Base-by-base conservation (phyloP, 768 basidiomycete genomes). In the Tricholoma sp. region DNA sequence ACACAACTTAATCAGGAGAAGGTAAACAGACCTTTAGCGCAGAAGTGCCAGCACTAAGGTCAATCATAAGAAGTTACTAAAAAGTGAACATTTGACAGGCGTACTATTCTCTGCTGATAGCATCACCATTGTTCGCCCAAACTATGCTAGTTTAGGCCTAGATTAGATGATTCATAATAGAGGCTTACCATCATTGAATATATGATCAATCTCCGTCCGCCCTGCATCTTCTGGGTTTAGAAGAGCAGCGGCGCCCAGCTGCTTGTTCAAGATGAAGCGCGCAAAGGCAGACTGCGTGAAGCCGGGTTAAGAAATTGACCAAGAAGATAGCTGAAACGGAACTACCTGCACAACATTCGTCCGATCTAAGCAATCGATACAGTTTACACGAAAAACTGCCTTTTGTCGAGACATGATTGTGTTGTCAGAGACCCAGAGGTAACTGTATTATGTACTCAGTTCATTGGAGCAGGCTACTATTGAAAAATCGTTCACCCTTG, bases 51-150 rank as follows among this genome's bases (percentile, higher is more conserved):
- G 97, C 91, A 65, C 91, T 94, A 60, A 34, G 24, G 24, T 31
- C 33, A 29, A 1, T 28, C 31, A 28, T 55, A n/a, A 57, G 36
- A 7, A 37, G 12, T 61, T 29, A 54, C 42, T 39, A 15, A 28
- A 8, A 34, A 4, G 36, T n/a, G 29, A 53, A 42, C 8, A 45
- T 53, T 53, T n/a, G 8, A 39, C 12, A 55, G 1, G 77, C 86
- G 66, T 66, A 91, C 89, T 91, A 93, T 54, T 88, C 88, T 54
- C 89, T 80, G 68, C 91, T 94, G 57, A 97, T 91, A 5, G 92
- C 89, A 67, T 99, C 97, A 0, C 97, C 97, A 62, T 98, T 98
- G 66, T 98, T 97, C 2, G 97, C 97, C 97, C 97, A 99, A 15
- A 93, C 91, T 91, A 57, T 20, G 45, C 18, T 39, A n/a, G n/a